phyloP scores from a whole-genome alignment of 2,329 filamentous ascomycete species.

The Rugonectria rugulosa region DNA sequence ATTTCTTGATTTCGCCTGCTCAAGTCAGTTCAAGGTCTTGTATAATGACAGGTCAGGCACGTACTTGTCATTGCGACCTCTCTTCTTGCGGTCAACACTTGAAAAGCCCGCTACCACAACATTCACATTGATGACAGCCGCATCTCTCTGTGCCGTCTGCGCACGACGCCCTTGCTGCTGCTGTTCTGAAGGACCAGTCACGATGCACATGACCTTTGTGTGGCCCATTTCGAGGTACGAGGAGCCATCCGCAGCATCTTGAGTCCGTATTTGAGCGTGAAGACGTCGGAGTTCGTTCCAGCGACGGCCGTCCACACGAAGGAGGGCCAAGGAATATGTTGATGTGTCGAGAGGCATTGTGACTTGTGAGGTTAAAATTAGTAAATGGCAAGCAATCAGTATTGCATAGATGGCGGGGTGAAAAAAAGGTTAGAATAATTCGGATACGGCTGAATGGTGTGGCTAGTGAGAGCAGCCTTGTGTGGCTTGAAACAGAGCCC shows the following conservation, averaged over 20 bases:
- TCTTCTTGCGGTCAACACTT: slow-evolving; percentile 82
- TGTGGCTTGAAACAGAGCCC: slow-evolving; percentile 9
- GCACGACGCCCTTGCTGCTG: slow-evolving; percentile 46
- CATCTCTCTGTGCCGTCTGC: slow-evolving; percentile 55
- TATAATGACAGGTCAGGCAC: slow-evolving; percentile 34
- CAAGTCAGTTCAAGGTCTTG: not conserved
- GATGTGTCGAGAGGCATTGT: slow-evolving; percentile 93
- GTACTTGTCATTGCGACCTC: slow-evolving; percentile 80
- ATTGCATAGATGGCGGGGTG: slow-evolving; percentile 34
- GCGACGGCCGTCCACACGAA: slow-evolving; percentile 82
- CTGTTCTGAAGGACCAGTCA: slow-evolving; percentile 82
- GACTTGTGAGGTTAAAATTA: not conserved
- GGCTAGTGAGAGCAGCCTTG: slow-evolving; percentile 22
- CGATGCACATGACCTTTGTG: slow-evolving; percentile 94
- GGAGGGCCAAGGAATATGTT: slow-evolving; percentile 85
- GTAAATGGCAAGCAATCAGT: slow-evolving; percentile 8
- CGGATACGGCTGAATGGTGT: slow-evolving; percentile 35
- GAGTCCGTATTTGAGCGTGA: slow-evolving; percentile 88
- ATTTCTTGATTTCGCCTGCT: slow-evolving; percentile 82
- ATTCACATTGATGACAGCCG: slow-evolving; percentile 75
- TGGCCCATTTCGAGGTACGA: slow-evolving; percentile 97
- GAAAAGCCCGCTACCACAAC: slow-evolving; percentile 89
- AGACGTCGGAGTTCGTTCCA: slow-evolving; percentile 97
- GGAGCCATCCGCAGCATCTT: slow-evolving; percentile 90
- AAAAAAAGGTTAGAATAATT: slow-evolving; percentile 27